Evolutionary conservation across 306 rosid genomes (phyloP).

Genomic region (Erythrophleum fordii): DNA sequence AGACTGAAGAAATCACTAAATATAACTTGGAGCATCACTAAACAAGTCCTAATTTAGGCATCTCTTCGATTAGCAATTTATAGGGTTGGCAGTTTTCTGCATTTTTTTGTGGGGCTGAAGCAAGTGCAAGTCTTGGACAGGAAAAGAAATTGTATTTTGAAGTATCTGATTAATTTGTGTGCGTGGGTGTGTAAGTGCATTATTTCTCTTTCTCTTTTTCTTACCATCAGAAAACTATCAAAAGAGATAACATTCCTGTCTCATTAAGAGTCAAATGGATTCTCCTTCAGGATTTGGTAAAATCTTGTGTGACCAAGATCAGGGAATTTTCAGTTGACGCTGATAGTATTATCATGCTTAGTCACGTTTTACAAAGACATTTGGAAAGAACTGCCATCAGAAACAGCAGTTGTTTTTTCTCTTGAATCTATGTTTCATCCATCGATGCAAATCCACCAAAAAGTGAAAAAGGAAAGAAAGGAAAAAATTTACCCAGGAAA

Average conservation of each 20-base stretch:
- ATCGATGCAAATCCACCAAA: conserved; percentile 18
- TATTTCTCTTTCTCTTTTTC: neutral
- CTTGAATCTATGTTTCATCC: conserved; percentile 14
- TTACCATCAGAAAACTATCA: neutral
- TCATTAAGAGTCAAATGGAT: neutral
- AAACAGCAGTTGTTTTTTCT: neutral
- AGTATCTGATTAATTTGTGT: neutral
- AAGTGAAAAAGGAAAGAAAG: conserved; percentile 6
- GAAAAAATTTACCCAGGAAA: conserved; percentile 5
- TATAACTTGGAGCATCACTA: neutral
- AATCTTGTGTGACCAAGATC: neutral
- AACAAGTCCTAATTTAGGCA: neutral
- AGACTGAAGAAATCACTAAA: neutral
- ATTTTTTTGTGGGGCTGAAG: neutral
- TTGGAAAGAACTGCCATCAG: conserved; percentile 11
- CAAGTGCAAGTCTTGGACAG: neutral
- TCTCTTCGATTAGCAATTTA: neutral
- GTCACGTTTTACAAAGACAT: neutral
- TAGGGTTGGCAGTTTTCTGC: conserved; percentile 12
- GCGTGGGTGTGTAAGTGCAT: neutral
- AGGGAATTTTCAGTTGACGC: neutral
- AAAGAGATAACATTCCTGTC: neutral
- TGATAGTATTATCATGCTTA: neutral
- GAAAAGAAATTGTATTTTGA: neutral
- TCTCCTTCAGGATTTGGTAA: neutral